Conservation (phyloP, 805 yeast species). For the Dipodascus geniculatus region DNA sequence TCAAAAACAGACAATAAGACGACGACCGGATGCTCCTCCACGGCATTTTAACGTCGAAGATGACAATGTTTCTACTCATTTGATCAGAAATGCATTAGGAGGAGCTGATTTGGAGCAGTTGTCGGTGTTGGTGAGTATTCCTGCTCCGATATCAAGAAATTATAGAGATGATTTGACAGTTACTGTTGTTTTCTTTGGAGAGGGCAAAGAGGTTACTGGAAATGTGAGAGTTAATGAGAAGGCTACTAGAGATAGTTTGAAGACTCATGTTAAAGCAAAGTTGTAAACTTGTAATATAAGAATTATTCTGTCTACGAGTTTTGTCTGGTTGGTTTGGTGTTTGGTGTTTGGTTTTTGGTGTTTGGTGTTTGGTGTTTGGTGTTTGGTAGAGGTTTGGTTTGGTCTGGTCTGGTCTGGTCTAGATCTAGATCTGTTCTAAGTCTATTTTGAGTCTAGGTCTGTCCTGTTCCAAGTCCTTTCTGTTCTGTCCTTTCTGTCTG, state of each 20-base stretch:
- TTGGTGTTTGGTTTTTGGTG: no score
- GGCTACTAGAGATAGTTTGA: conserved; percentile 15
- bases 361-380: no score
- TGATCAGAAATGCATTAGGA: conserved; percentile 88
- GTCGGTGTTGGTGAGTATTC: conserved; percentile 78
- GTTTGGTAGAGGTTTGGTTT: no score
- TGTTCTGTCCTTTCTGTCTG: background rate
- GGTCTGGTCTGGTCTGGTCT: background rate
- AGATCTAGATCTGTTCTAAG: background rate
- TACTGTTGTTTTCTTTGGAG: conserved; percentile 86
- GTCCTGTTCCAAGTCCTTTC: background rate
- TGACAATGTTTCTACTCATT: conserved; percentile 81
- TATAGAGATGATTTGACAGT: conserved; percentile 95
- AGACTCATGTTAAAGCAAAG: conserved; percentile 10
- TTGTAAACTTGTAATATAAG: no score
- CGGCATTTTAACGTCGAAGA: conserved; percentile 44
- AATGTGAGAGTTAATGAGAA: conserved; percentile 20
- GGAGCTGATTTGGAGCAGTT: conserved; percentile 82
- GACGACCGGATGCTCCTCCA: conserved; percentile 14
- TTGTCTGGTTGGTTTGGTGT: no score
- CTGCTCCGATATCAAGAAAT: conserved; percentile 80
- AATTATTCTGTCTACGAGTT: no score
- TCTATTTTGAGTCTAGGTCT: background rate
- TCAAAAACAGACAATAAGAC: conserved; percentile 63
- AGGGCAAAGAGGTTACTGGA: conserved; percentile 17